Evolutionary conservation across 2,329 filamentous ascomycete genomes (phyloP), one percentile per base, ranked within the genome.

Genomic region (Exophiala sp.): DNA sequence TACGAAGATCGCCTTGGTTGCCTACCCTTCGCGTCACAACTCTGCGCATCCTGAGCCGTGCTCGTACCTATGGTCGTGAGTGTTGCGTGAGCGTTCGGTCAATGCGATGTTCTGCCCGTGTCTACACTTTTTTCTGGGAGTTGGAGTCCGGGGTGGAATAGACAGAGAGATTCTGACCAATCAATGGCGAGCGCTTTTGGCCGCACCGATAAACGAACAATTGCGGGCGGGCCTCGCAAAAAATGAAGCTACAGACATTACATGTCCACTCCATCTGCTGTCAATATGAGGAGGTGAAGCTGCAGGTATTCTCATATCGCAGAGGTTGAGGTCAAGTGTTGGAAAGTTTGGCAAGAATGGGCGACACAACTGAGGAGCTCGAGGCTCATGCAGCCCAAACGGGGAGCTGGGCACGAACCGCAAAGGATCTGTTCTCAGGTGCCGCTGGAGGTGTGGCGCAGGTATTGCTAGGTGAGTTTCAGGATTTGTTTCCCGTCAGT

Each of bases 391-490:
- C 61, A 48, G 55, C 47, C 14, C 65, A 70, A 54, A 68, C 71
- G 60, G 69, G 66, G 34, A 69, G 65, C 34, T 71, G 72, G 58
- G 67, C 78, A 63, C 83, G 86, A 68, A 87, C 88, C 46, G 76
- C 85, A 65, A 99, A 97, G 78, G 94, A 99, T 73, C 78, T 99
- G 55, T 88, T 92, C 68, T 84, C 94, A 9, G 94, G 94, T 35
- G 94, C 94, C 55, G 88, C 87, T 6, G 94, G 94, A 60, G 94
- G 94, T 65, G 80, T 97, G 64, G 92, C 94, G 14, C 94, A 99
- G 73, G 94, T 99, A 40, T 75, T 99, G 59, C 81, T 97, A 62
- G 92, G 91, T 96, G 75, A 74, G 84, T 79, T 50, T 14, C 36
- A 45, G 45, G 34, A 47, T 29, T 2, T 1, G 24, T 3, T 4